Evolutionary conservation across 2,329 filamentous ascomycete species (phyloP).

Genomic region (Pochonia chlamydosporia): DNA sequence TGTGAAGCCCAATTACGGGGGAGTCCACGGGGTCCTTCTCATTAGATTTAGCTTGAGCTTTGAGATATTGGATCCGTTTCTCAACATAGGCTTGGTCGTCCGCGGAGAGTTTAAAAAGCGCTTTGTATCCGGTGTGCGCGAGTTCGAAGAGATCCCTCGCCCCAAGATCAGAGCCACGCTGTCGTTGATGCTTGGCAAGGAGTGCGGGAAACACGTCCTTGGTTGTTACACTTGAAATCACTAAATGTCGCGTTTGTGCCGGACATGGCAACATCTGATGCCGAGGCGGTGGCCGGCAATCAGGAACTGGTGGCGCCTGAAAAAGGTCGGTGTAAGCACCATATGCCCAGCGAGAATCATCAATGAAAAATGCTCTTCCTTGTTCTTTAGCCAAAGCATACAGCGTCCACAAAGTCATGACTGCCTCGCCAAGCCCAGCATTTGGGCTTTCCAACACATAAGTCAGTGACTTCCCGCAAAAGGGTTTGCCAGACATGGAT

Average conservation of each 20-base stretch:
- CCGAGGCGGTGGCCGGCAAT: conserved; percentile 65
- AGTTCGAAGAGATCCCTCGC: conserved; percentile 59
- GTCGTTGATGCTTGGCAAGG: conserved; percentile 25
- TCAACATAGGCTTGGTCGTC: conserved; percentile 62
- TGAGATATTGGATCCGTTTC: conserved; percentile 51
- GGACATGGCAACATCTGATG: conserved; percentile 78
- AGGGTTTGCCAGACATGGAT: conserved; percentile 39
- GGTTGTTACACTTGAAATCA: conserved; percentile 66
- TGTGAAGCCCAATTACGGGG: conserved; percentile 61
- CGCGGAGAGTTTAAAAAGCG: conserved; percentile 62
- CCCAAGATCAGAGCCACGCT: conserved; percentile 16
- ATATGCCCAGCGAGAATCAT: conserved; percentile 79
- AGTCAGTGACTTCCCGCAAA: conserved; percentile 68
- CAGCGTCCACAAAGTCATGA: conserved; percentile 78
- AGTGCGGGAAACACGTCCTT: conserved; percentile 57
- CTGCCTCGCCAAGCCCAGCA: conserved; percentile 68
- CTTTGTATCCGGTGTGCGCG: conserved; percentile 64
- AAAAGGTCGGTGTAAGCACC: conserved; percentile 72
- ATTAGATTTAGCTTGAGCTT: conserved; percentile 35
- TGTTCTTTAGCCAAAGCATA: conserved; percentile 75
- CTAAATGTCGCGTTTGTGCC: conserved; percentile 65
- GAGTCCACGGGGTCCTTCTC: conserved; percentile 32
- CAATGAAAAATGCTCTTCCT: conserved; percentile 72
- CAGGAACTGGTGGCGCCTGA: conserved; percentile 54
- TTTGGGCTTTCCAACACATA: conserved; percentile 69